Percentiles rank a stretch among this genome's conserved stretches.
Conservation (phyloP, 176 grass and related monocot genomes). For the Zizania latifolia region DNA sequence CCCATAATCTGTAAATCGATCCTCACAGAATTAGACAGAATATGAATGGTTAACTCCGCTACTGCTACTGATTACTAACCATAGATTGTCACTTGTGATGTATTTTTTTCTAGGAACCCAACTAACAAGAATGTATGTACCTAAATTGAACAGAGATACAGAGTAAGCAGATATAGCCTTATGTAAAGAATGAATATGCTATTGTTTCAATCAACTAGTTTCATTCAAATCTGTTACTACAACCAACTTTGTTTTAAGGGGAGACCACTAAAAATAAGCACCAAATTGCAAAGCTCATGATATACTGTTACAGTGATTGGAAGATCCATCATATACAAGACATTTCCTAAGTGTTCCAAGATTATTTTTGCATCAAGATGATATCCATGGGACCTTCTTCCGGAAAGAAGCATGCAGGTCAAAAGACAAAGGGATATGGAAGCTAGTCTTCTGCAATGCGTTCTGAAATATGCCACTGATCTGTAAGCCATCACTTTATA, state of each 20-base stretch:
- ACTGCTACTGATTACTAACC: not conserved
- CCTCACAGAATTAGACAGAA: too few species aligned
- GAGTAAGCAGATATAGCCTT: not conserved
- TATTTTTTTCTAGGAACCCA: not conserved
- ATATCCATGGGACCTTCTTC: constrained; percentile 30
- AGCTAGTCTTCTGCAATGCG: not conserved
- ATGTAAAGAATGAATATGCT: not conserved
- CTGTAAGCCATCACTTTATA: not conserved
- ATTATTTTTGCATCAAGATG: not conserved
- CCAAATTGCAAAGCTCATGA: not conserved
- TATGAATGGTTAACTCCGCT: too few species aligned
- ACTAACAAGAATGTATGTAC: not conserved
- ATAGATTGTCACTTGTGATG: not conserved
- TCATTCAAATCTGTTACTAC: not conserved
- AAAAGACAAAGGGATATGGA: constrained; percentile 11
- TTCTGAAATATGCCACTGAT: not conserved
- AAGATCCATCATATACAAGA: constrained; percentile 2
- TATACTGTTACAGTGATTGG: not conserved
- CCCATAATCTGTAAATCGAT: too few species aligned
- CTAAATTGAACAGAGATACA: not conserved
- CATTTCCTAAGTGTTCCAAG: not conserved
- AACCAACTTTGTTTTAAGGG: not conserved
- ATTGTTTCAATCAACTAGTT: not conserved
- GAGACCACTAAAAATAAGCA: not conserved
- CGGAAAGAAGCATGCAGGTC: not conserved